phyloP scores from a whole-genome alignment of 2,329 filamentous ascomycete species.

The Huntiella savannae region DNA sequence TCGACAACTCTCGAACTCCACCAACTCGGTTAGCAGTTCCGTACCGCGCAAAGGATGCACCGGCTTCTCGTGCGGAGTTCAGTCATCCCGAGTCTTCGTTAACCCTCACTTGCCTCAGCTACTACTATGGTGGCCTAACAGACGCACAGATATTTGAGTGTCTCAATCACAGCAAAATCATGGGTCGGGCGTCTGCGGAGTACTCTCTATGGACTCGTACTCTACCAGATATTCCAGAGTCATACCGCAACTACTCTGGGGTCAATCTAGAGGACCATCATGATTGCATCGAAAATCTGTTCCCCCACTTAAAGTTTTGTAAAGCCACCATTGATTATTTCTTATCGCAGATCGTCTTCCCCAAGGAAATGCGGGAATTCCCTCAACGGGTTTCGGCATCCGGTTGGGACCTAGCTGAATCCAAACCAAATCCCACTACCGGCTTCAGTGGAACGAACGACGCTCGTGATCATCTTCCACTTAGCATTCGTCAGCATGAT shows the following conservation, averaged over 20 bases:
- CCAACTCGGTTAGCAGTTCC: constrained; percentile 34
- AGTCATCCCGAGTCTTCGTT: constrained; percentile 42
- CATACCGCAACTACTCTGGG: constrained; percentile 24
- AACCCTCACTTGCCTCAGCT: constrained; percentile 33
- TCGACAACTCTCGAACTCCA: constrained; percentile 24
- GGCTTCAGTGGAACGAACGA: constrained; percentile 59
- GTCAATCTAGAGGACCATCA: constrained; percentile 39
- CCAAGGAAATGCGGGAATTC: constrained; percentile 43
- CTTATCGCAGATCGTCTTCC: constrained; percentile 37
- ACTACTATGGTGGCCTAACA: constrained; percentile 36
- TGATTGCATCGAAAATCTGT: constrained; percentile 30
- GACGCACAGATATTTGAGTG: constrained; percentile 28
- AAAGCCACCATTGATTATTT: constrained; percentile 45
- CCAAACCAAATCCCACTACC: constrained; percentile 29
- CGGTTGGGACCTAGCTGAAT: constrained; percentile 43
- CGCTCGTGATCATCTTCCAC: constrained; percentile 35
- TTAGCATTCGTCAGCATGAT: constrained; percentile 36
- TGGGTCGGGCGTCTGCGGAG: constrained; percentile 31
- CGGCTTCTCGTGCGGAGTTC: constrained; percentile 37
- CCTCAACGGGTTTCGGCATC: constrained; percentile 42
- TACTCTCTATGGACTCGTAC: constrained; percentile 30
- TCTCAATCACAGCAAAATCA: constrained; percentile 28
- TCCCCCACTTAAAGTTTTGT: constrained; percentile 30
- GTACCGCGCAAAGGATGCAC: constrained; percentile 39
- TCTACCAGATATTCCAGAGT: constrained; percentile 16